Percentiles rank a stretch among this genome's conserved stretches.
phyloP scores from a whole-genome alignment of 2,329 filamentous ascomycete genomes.

The Botrytis galanthina region DNA sequence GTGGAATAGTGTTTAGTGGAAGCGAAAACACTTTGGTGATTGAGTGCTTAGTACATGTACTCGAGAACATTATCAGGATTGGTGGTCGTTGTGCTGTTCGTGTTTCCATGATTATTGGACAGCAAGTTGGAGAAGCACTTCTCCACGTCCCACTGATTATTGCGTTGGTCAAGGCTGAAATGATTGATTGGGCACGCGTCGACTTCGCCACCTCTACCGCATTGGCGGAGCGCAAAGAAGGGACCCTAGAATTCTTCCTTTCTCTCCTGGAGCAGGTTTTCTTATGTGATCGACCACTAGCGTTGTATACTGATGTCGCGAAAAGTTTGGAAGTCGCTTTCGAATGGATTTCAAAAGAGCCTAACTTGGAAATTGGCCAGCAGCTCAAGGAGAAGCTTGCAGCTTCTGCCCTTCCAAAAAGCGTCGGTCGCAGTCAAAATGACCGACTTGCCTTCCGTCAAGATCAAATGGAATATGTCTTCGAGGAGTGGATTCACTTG shows the following conservation, averaged over 20 bases:
- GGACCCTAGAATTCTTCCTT: slow-evolving; percentile 76
- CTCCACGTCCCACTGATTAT: slow-evolving; percentile 57
- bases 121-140: slow-evolving; percentile 55
- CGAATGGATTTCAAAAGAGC: slow-evolving; percentile 75
- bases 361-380: slow-evolving; percentile 62
- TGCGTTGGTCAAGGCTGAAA: slow-evolving; percentile 57
- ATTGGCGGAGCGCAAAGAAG: slow-evolving; percentile 66
- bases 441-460: slow-evolving; percentile 60
- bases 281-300: slow-evolving; percentile 72
- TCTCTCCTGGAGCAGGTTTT: slow-evolving; percentile 76
- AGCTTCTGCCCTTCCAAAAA: slow-evolving; percentile 54
- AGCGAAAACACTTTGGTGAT: slow-evolving; percentile 54
- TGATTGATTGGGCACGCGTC: slow-evolving; percentile 62
- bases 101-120: slow-evolving; percentile 55
- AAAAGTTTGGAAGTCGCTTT: slow-evolving; percentile 78
- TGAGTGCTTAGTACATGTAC: slow-evolving; percentile 60
- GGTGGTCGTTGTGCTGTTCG: slow-evolving; percentile 51
- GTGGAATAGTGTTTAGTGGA: slow-evolving; percentile 52
- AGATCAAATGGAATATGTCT: slow-evolving; percentile 90
- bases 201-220: slow-evolving; percentile 72
- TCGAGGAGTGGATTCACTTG: slow-evolving; percentile 90
- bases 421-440: slow-evolving; percentile 51
- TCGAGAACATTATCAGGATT: slow-evolving; percentile 60
- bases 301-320: slow-evolving; percentile 81
- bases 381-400: slow-evolving; percentile 67